Evolutionary conservation across 2,329 filamentous ascomycete genomes (phyloP), one percentile per base, ranked within the genome.

Genomic region (Aplosporella prunicola): DNA sequence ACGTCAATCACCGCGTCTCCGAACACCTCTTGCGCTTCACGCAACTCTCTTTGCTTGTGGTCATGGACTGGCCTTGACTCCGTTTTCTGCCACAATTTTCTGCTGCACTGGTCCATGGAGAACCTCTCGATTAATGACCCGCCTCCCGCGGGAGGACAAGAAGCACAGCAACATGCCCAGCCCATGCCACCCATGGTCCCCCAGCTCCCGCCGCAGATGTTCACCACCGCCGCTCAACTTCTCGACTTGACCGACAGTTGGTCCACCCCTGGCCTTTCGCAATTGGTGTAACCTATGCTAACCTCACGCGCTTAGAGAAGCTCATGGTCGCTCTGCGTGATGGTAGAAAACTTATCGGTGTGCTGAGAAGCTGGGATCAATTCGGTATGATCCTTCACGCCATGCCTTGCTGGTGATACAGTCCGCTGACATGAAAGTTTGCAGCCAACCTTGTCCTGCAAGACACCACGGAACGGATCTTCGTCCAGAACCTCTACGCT

Each of bases 191-290:
- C 63, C 23, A 57, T 57, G 30, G 60, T 66, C 5, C 72, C 76
- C 45, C 82, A 85, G 62, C 68, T 89, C 25, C 84, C 84, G 10
- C 88, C 88, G 42, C 89, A 98, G 68, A 95, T 96, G 82, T 98
- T 98, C 66, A 93, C 91, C 13, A 98, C 91, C 20, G 91, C 91
- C 20, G 88, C 91, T 38, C 91, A 96, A 68, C 70, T 98, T 42
- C 69, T 98, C 42, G 91, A 98, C 60, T 72, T 98, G 53, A 96
- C 91, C 51, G 91, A 98, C 67, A 98, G 89, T 96, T 77, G 69
- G 83, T 53, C 52, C 42, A 30, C 33, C 43, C 33, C 13, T 7
- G 5, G 26, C 17, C 17, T 20, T 14, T 2, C 13, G 16, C 14
- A 15, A 33, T 32, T 20, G 20, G 18, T n/a, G n/a, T n/a, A n/a